phyloP scores from a whole-genome alignment of 163 green algal species.

The Scenedesmus sp. region DNA sequence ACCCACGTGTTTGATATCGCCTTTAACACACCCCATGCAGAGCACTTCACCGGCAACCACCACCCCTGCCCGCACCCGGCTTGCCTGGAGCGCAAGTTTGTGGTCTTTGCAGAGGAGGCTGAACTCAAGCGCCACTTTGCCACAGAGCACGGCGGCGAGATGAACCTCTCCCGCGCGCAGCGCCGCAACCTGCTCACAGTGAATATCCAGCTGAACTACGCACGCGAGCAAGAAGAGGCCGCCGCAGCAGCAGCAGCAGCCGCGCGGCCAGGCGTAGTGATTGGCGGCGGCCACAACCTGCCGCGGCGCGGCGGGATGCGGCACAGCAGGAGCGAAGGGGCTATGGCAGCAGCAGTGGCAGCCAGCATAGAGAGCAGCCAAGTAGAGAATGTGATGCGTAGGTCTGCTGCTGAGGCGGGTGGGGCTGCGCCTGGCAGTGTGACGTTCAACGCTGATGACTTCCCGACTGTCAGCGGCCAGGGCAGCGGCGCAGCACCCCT shows the following conservation, averaged over 20 bases:
- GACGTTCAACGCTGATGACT: conserved; percentile 67
- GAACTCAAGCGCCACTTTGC: conserved; percentile 84
- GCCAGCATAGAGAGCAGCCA: conserved; percentile 28
- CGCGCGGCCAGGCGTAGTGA: conserved; percentile 59
- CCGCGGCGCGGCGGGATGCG: conserved; percentile 45
- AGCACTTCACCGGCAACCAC: conserved; percentile 87
- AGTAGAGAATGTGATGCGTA: conserved; percentile 14
- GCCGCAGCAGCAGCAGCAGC: background rate
- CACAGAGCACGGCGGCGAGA: conserved; percentile 76
- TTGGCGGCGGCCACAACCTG: conserved; percentile 68
- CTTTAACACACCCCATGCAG: too few relatives aligned
- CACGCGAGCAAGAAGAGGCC: conserved; percentile 20
- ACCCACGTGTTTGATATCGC: too few relatives aligned
- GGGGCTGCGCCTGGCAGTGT: conserved; percentile 42
- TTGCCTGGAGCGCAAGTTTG: conserved; percentile 93
- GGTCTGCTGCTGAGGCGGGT: conserved; percentile 1
- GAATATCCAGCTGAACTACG: conserved; percentile 47
- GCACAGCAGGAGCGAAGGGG: conserved; percentile 61
- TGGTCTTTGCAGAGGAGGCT: conserved; percentile 87
- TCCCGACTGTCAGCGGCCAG: conserved; percentile 59
- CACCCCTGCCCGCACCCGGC: conserved; percentile 85
- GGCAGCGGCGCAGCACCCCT: conserved; percentile 24
- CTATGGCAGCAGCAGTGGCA: conserved; percentile 41
- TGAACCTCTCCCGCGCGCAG: conserved; percentile 79
- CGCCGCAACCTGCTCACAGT: conserved; percentile 65